A percentile compares a stretch with the other conserved stretches of the same genome.
These are phyloP conservation scores for Cladophialophora psammophila DNA, from an alignment of 2,329 filamentous ascomycete species.

Conservation along the genomic window DNA sequence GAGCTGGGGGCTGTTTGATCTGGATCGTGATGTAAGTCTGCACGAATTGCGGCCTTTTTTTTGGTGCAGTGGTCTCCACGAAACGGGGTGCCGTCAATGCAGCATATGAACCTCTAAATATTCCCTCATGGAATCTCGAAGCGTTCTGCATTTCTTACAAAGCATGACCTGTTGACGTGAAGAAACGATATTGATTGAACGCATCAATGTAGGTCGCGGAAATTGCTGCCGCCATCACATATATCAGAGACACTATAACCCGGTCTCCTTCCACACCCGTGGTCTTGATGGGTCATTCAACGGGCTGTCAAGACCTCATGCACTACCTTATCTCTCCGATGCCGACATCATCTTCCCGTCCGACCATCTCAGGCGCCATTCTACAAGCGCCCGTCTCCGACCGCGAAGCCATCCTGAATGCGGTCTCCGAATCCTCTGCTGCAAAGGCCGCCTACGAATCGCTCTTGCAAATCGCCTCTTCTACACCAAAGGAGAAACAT, in stretches of 20 bases:
- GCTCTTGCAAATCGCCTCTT: slow-evolving; percentile 22
- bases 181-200: slow-evolving; percentile 8
- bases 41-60: neutral
- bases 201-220: slow-evolving; percentile 52
- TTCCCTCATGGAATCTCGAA: no score
- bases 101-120: no score
- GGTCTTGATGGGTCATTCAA: slow-evolving; percentile 74
- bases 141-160: no score
- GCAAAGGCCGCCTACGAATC: slow-evolving; percentile 27
- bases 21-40: slow-evolving; percentile 56
- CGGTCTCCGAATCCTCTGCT: slow-evolving; percentile 47
- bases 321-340: slow-evolving; percentile 62
- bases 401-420: slow-evolving; percentile 66
- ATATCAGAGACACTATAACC: slow-evolving; percentile 45
- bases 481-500: slow-evolving; percentile 30
- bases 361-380: slow-evolving; percentile 74
- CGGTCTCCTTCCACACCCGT: slow-evolving; percentile 56
- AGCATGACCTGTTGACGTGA: neutral
- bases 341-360: slow-evolving; percentile 49
- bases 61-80: neutral
- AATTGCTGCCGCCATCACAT: slow-evolving; percentile 45
- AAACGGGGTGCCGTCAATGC: neutral
- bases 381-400: slow-evolving; percentile 83
- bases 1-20: slow-evolving; percentile 62
- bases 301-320: slow-evolving; percentile 73